Evolutionary conservation across 2,329 filamentous ascomycete species (phyloP).

Genomic region (Botrytis aclada): DNA sequence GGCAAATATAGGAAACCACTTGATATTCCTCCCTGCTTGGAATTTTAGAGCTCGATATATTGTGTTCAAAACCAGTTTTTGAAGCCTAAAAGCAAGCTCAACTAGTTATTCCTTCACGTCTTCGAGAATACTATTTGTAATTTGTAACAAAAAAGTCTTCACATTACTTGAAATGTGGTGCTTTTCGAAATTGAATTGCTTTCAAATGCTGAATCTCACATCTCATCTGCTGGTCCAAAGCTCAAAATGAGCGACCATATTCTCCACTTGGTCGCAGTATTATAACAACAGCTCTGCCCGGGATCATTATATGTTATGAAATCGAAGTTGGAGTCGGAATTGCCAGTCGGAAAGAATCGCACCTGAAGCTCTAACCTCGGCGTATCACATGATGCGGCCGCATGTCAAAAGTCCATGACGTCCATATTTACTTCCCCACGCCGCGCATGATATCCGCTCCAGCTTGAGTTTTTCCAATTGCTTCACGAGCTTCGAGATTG

Average conservation of each 20-base stretch:
- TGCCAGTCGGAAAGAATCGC: not conserved
- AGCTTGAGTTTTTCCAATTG: not conserved
- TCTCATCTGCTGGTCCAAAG: not conserved
- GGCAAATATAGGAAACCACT: not conserved
- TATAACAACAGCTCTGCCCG: not conserved
- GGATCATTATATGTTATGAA: not conserved
- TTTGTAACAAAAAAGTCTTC: no score
- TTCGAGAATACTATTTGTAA: no score
- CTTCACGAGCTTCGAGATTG: not conserved
- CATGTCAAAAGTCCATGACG: slow-evolving; percentile 2
- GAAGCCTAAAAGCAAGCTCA: not conserved
- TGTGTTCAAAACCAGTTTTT: not conserved
- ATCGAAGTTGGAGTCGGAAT: not conserved
- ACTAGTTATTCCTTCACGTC: rapidly evolving
- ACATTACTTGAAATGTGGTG: not conserved
- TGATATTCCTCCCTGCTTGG: not conserved
- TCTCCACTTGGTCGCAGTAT: not conserved
- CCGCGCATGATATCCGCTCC: not conserved
- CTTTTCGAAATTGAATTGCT: not conserved
- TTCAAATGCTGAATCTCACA: not conserved
- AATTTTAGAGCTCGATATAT: not conserved
- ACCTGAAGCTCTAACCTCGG: not conserved
- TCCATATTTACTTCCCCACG: slow-evolving; percentile 3
- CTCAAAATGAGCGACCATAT: not conserved
- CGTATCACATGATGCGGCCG: slow-evolving; percentile 5